Conservation (phyloP, 1,284 basidiomycete genomes). For the Lentinus polychrous region DNA sequence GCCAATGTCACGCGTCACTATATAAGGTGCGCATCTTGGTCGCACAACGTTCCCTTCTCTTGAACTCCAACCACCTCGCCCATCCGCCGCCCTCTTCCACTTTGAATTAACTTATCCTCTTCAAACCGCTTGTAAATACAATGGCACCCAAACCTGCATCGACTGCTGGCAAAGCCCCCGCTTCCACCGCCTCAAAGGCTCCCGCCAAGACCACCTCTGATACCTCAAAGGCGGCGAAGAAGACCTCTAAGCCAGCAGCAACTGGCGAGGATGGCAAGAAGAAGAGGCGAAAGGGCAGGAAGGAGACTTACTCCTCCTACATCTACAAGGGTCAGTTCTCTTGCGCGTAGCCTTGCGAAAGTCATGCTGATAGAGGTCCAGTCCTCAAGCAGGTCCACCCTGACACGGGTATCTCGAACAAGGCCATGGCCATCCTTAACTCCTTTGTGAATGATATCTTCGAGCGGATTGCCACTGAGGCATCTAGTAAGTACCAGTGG, state of each 20-base stretch:
- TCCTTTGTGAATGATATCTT: slow-evolving; percentile 93
- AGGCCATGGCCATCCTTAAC: slow-evolving; percentile 94
- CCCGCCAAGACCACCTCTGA: slow-evolving; percentile 57
- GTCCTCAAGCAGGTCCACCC: slow-evolving; percentile 92
- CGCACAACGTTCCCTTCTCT: slow-evolving; percentile 10
- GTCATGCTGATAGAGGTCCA: slow-evolving; percentile 21
- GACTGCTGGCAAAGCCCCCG: slow-evolving; percentile 50
- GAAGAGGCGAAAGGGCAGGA: slow-evolving; percentile 85
- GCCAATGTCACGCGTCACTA: slow-evolving; percentile 23
- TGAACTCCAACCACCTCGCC: slow-evolving; percentile 12
- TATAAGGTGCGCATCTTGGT: slow-evolving; percentile 18
- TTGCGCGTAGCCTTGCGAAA: slow-evolving; percentile 31
- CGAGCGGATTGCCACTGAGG: slow-evolving; percentile 88
- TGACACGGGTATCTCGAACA: slow-evolving; percentile 96
- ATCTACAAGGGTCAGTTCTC: slow-evolving; percentile 78
- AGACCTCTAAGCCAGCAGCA: slow-evolving; percentile 65
- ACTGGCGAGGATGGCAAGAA: slow-evolving; percentile 63
- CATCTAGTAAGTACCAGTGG: slow-evolving; percentile 54
- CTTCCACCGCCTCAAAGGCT: slow-evolving; percentile 67
- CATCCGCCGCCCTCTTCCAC: slow-evolving; percentile 5
- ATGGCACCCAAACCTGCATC: slow-evolving; percentile 39
- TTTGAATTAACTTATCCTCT: slow-evolving; percentile 1
- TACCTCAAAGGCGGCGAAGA: slow-evolving; percentile 77
- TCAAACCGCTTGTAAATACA: slow-evolving; percentile 7
- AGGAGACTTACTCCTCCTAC: slow-evolving; percentile 92